A percentile compares a stretch with the other conserved stretches of the same genome.
Conservation (phyloP, 768 basidiomycete genomes). For the Phylloporus sp. region DNA sequence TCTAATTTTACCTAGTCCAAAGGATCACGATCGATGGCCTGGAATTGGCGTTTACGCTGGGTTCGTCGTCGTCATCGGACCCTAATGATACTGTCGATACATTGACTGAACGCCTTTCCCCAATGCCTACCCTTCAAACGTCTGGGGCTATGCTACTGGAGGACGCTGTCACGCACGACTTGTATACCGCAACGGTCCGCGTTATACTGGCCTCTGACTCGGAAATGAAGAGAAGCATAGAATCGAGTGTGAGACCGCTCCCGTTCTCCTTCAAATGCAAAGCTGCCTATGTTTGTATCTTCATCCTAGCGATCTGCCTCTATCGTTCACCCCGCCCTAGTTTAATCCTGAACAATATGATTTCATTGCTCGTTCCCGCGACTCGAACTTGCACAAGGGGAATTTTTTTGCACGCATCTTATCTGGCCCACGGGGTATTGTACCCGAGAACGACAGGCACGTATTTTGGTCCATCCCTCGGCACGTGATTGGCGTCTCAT, state of each 20-base stretch:
- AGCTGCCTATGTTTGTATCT: slow-evolving; percentile 2
- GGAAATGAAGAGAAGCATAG: slow-evolving; percentile 6
- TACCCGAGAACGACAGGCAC: slow-evolving; percentile 2
- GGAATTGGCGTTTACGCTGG: neutral
- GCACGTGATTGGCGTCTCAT: neutral
- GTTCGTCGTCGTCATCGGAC: neutral
- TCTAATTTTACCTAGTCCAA: slow-evolving; percentile 8
- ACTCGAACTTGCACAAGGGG: neutral
- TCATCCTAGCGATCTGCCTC: neutral
- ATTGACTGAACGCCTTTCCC: neutral
- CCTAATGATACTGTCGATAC: neutral
- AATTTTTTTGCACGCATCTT: neutral
- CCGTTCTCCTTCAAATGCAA: slow-evolving; percentile 7
- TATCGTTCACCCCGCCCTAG: neutral
- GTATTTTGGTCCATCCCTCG: neutral
- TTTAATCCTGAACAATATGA: slow-evolving; percentile 10
- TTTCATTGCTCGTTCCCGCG: neutral
- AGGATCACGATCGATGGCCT: slow-evolving; percentile 6
- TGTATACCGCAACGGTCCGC: slow-evolving; percentile 5
- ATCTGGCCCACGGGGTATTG: slow-evolving; percentile 1
- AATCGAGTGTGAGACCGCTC: slow-evolving; percentile 6
- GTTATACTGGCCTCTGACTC: slow-evolving; percentile 3
- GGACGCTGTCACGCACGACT: slow-evolving; percentile 6
- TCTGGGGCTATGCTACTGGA: neutral
- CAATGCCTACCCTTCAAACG: neutral